Evolutionary conservation across 768 basidiomycete species (phyloP), one percentile per base, ranked within the genome.

Genomic region (Boletus insuetus): DNA sequence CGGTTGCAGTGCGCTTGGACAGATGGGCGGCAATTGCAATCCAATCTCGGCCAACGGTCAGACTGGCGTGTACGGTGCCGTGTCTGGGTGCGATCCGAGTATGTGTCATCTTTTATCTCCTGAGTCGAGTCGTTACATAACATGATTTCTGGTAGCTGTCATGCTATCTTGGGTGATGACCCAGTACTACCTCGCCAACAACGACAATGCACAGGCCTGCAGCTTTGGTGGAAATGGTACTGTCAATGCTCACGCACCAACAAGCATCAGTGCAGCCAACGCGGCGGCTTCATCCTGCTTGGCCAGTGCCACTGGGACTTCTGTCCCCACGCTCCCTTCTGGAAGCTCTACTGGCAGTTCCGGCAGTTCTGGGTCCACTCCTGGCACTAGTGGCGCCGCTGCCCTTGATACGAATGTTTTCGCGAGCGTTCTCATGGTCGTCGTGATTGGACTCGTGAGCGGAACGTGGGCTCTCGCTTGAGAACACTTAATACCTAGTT

Each of bases 191-290:
- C 83, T 89, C 64, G 68, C 76, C 31, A 81, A 81, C 52, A 80
- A 80, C 68, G 79, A 81, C 58, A 73, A 84, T 51, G 65, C 74
- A 17, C 74, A 80, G 49, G 77, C 89, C 9, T 96, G 94, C 73
- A 82, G 80, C 74, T 96, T 97, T 67, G 70, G 71, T 49, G 92
- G 94, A 9, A 97, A 97, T 66, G 94, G 85, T 6, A 91, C 90
- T 16, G 76, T 91, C 59, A 89, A 90, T 63, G 12, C 74, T 16
- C 66, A 65, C 4, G 82, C 83, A 16, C 78, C 86, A 31, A 67
- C 86, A 8, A 65, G 69, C 45, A 73, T 72, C 16, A 72, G 78
- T 11, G 77, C 77, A 29, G 82, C 83, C 40, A 75, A 75, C 53
- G 72, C 83, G 37, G 86, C 81, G 39, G 86, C 80, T 22, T 80